Evolutionary conservation across 805 yeast species (phyloP).

Genomic region (Starmerella powellii): DNA sequence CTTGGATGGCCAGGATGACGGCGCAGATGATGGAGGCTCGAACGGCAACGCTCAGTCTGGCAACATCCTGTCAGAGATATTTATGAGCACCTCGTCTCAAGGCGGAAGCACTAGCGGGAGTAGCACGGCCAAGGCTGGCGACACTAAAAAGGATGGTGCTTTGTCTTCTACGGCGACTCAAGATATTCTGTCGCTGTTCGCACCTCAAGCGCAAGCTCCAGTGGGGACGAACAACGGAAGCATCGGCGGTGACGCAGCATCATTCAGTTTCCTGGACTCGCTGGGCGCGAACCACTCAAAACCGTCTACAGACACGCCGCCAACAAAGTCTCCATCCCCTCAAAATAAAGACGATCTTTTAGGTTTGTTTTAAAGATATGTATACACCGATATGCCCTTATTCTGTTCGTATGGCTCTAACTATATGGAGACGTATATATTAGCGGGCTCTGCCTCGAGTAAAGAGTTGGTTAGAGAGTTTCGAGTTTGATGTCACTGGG

Average conservation of each 20-base stretch:
- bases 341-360: slow-evolving; percentile 25
- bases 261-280: slow-evolving; percentile 4
- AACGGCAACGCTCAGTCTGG: slow-evolving; percentile 14
- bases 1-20: slow-evolving; percentile 53
- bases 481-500: not conserved
- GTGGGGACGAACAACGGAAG: not conserved
- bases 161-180: slow-evolving; percentile 25
- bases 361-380: slow-evolving; percentile 23
- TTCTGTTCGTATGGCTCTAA: not conserved
- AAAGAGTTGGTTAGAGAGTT: no score
- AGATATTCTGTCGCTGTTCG: slow-evolving; percentile 41
- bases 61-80: slow-evolving; percentile 23
- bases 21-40: slow-evolving; percentile 17
- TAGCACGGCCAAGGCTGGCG: slow-evolving; percentile 5
- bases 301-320: not conserved
- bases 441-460: no score
- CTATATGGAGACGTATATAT: not conserved
- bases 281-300: not conserved
- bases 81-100: slow-evolving; percentile 17
- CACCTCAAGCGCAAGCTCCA: slow-evolving; percentile 12
- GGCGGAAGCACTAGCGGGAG: slow-evolving; percentile 10
- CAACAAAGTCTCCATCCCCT: not conserved
- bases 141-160: not conserved
- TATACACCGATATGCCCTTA: not conserved
- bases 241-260: not conserved